These are phyloP conservation scores for Pseudogymnoascus sp. DNA, from an alignment of 2,329 filamentous ascomycete genomes.

Conservation along the genomic window DNA sequence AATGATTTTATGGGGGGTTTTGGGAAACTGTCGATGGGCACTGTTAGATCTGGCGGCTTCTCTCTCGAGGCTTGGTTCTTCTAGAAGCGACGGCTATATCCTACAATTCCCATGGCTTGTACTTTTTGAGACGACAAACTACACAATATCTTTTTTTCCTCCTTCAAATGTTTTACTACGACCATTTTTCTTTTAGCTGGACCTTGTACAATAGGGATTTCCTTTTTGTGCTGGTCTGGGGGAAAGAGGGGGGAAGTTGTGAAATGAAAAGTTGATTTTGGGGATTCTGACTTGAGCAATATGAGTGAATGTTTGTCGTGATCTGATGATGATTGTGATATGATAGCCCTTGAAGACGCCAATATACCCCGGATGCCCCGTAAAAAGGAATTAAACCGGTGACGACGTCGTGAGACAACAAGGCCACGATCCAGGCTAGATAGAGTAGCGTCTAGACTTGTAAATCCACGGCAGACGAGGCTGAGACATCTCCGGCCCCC, in stretches of 20 bases:
- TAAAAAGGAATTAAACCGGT: neutral
- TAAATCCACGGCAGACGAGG: neutral
- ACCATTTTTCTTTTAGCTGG: neutral
- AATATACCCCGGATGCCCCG: neutral
- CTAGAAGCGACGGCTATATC: neutral
- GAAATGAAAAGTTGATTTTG: neutral
- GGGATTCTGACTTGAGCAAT: neutral
- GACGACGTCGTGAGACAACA: neutral
- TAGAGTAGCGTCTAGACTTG: neutral
- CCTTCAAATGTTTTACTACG: neutral
- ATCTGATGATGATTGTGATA: neutral
- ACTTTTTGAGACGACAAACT: neutral
- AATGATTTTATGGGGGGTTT: neutral
- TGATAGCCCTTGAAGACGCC: neutral
- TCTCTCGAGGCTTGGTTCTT: neutral
- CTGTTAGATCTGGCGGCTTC: neutral
- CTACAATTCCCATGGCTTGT: neutral
- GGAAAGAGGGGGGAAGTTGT: neutral
- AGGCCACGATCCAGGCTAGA: neutral
- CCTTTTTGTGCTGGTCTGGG: neutral
- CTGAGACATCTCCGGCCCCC: neutral
- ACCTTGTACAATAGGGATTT: neutral
- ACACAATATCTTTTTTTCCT: neutral
- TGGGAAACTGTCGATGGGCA: neutral
- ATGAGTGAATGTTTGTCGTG: neutral